A percentile compares a stretch with the other conserved stretches of the same genome.
phyloP scores from a whole-genome alignment of 1,284 basidiomycete genomes.

The Leccinum subrobustum region DNA sequence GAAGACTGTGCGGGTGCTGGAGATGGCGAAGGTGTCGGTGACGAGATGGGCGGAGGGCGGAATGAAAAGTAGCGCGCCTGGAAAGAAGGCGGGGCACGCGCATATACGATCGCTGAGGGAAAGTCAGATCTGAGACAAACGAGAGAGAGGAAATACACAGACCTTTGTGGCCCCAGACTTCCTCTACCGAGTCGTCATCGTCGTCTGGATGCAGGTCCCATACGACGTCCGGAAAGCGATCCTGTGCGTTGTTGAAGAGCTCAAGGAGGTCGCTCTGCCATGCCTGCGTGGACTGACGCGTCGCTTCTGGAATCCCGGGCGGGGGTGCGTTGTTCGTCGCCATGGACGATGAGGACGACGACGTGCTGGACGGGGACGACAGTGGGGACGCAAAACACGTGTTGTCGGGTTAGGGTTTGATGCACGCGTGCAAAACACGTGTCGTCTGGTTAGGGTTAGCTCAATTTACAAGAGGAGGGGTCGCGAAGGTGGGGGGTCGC shows the following conservation, averaged over 20 bases:
- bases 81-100: constrained; percentile 86
- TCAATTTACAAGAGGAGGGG: not conserved
- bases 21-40: constrained; percentile 55
- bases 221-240: constrained; percentile 89
- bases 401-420: constrained; percentile 30
- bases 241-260: constrained; percentile 78
- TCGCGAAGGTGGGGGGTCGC: not conserved
- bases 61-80: constrained; percentile 83
- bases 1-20: constrained; percentile 58
- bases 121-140: constrained; percentile 5
- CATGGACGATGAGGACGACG: constrained; percentile 32
- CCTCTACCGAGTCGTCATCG: constrained; percentile 49
- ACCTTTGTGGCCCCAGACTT: constrained; percentile 93
- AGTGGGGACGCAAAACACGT: constrained; percentile 28
- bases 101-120: constrained; percentile 83
- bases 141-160: not conserved
- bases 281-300: constrained; percentile 54
- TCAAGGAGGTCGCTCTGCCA: constrained; percentile 80
- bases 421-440: not conserved
- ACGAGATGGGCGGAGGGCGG: constrained; percentile 53
- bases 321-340: constrained; percentile 37
- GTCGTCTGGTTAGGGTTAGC: not conserved
- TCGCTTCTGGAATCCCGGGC: constrained; percentile 59
- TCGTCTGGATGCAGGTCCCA: constrained; percentile 72
- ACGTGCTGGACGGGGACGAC: constrained; percentile 24